Evolutionary conservation across 106 monocot genomes (phyloP), one percentile per base, ranked within the genome.

Genomic region (Dendrobium chrysotoxum): DNA sequence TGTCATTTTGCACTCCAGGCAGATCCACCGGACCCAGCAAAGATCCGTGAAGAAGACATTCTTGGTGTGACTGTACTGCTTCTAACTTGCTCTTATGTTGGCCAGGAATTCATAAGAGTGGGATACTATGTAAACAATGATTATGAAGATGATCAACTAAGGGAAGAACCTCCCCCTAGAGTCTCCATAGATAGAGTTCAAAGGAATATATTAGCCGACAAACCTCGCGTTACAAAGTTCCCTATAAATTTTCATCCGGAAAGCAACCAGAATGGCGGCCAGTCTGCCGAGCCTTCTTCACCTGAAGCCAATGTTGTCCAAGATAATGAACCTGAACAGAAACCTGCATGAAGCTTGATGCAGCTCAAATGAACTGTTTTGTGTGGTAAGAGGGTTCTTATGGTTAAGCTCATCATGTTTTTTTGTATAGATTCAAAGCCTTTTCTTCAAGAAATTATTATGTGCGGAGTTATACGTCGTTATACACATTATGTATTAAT

Each of bases 111-210:
- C 79, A 89, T 96, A 64, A 83, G 96, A 81, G 96, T 96, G 10
- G 96, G 96, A 4, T 96, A 94, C 83, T 96, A 96, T 64, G 96
- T 94, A 54, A 96, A 94, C 87, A 96, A 96, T n/a, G 96, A 96
- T 79, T 97, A 97, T 31, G 92, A 86, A 13, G 90, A 97, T 57
- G 94, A 97, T 64, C 93, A 94, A 71, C 85, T 97, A 20, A 92
- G 94, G 78, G 92, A 94, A 79, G 96, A 97, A 35, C 92, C 94
- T 12, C 96, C 93, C 0, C 82, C 80, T 7, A 84, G 64, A 57
- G 90, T 97, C 70, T 53, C 92, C 26, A 86, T 92, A 4, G 94
- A 94, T 28, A 82, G 89, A 78, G 89, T 97, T 75, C 94, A 97
- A 81, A 88, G 94, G 75, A 97, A 97, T 77, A 97, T 97, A 42